Evolutionary conservation across 2,329 filamentous ascomycete species (phyloP).

Genomic region (Pseudogymnoascus sp.): DNA sequence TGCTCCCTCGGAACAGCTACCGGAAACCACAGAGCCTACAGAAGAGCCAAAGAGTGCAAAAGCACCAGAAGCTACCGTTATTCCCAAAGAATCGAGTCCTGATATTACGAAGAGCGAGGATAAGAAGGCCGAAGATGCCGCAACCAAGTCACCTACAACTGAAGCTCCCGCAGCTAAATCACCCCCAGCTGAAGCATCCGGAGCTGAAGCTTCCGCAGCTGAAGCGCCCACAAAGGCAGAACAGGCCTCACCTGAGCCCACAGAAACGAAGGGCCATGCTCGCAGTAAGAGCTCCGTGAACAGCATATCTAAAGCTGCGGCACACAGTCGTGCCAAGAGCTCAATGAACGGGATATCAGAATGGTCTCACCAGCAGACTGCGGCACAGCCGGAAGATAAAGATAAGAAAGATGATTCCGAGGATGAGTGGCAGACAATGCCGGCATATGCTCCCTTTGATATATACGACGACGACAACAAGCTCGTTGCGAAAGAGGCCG

Average conservation of each 20-base stretch:
- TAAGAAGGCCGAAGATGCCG: not conserved
- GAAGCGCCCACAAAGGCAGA: not conserved
- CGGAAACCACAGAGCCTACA: slow-evolving; percentile 14
- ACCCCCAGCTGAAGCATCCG: not conserved
- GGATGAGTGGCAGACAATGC: slow-evolving; percentile 89
- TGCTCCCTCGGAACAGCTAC: slow-evolving; percentile 28
- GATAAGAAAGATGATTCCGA: slow-evolving; percentile 51
- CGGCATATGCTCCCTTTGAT: slow-evolving; percentile 83
- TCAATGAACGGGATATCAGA: slow-evolving; percentile 48
- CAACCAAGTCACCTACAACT: not conserved
- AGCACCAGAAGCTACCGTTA: not conserved
- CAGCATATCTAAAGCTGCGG: not conserved
- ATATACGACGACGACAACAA: slow-evolving; percentile 92
- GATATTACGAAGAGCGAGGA: not conserved
- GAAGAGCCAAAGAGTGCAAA: not conserved
- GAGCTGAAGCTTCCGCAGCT: not conserved
- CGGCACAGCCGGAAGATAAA: slow-evolving; percentile 48
- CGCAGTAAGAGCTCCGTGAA: slow-evolving; percentile 8
- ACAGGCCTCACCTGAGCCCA: not conserved
- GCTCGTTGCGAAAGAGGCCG: slow-evolving; percentile 73
- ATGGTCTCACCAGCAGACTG: slow-evolving; percentile 75
- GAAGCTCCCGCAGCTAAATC: not conserved
- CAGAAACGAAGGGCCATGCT: slow-evolving; percentile 13
- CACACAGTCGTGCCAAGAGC: slow-evolving; percentile 8
- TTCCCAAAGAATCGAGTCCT: not conserved